Base-by-base conservation (phyloP, 2,329 filamentous ascomycete species). In the Neonectria sp. region DNA sequence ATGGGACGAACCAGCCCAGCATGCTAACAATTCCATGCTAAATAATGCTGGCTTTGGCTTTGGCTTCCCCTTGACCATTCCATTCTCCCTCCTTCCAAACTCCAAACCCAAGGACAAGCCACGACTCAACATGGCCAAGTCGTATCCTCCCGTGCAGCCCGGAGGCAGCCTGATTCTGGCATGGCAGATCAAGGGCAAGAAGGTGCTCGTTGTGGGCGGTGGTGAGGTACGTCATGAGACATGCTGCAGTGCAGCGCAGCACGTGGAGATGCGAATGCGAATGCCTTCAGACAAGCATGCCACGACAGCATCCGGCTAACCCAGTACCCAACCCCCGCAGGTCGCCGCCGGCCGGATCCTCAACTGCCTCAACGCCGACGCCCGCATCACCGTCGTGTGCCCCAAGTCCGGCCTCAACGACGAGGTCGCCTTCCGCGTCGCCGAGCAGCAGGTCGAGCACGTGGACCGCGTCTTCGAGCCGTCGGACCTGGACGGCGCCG, bases 321-420 rank as follows among this genome's bases (percentile, higher is more conserved):
- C 2, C 37, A 40, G 37, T 6, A 3, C 17, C 15, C 37, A 35
- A 57, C 71, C 60, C 21, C 33, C 48, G 2, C 80, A 98, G 96
- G 96, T 99, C 71, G 96, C 96, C 67, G 95, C 96, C 62, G 95
- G 95, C 63, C 94, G 96, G 68, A 97, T 99, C 75, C 88, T 98
- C 68, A 94, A 97, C 82, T 92, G 95, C 68, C 94, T 98, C 82
- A 97, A 98, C 79, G 96, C 96, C 81, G 95, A 98, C 77, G 96
- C 95, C 77, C 89, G 90, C 79, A 93, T 99, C 63, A 95, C 92
- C 24, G 91, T 98, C 69, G 90, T 98, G 31, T 94, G 91, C 69
- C 96, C 96, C 1, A 82, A 88, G 57, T 85, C 90, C 5, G 94
- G 95, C 59, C 89, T 98, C 61, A 97, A 97, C 80, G 88, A 92